Conservation (phyloP, 1,284 basidiomycete species). For the Coniophora puteana region DNA sequence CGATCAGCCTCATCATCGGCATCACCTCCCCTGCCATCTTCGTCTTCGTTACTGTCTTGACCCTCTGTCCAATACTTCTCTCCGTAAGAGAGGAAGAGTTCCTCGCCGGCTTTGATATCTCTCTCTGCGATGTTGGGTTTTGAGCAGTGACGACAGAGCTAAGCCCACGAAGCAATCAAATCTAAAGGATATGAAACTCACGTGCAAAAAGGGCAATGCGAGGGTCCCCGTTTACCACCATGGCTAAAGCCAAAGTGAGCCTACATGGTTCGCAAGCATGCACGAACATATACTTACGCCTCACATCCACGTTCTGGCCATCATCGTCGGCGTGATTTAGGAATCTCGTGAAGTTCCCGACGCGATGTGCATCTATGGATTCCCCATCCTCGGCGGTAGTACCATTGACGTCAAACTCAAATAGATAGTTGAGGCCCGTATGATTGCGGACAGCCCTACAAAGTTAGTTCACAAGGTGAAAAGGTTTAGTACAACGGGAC, state of each 20-base stretch:
- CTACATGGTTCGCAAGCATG: neutral
- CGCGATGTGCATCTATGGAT: slow-evolving; percentile 38
- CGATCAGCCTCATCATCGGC: no score
- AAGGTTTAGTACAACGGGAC: neutral
- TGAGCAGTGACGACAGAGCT: neutral
- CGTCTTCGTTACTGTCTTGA: neutral
- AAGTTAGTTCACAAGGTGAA: slow-evolving; percentile 14
- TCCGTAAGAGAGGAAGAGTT: slow-evolving; percentile 48
- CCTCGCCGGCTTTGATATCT: slow-evolving; percentile 31
- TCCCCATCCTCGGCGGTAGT: neutral
- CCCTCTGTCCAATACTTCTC: slow-evolving; percentile 23
- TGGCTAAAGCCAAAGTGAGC: slow-evolving; percentile 21
- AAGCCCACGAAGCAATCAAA: neutral
- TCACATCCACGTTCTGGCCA: slow-evolving; percentile 37
- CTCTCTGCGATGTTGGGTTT: slow-evolving; percentile 21
- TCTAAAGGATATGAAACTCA: slow-evolving; percentile 21
- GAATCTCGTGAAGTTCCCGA: slow-evolving; percentile 53
- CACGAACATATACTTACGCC: slow-evolving; percentile 27
- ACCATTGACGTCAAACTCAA: slow-evolving; percentile 30
- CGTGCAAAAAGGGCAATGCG: slow-evolving; percentile 45
- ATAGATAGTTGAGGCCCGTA: slow-evolving; percentile 44
- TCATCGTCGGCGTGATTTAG: slow-evolving; percentile 41
- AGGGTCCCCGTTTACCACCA: slow-evolving; percentile 45
- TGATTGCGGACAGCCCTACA: slow-evolving; percentile 26
- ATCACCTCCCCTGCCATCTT: no score